phyloP scores from a whole-genome alignment of 305 asterid species.

The Fraxinus albicans region DNA sequence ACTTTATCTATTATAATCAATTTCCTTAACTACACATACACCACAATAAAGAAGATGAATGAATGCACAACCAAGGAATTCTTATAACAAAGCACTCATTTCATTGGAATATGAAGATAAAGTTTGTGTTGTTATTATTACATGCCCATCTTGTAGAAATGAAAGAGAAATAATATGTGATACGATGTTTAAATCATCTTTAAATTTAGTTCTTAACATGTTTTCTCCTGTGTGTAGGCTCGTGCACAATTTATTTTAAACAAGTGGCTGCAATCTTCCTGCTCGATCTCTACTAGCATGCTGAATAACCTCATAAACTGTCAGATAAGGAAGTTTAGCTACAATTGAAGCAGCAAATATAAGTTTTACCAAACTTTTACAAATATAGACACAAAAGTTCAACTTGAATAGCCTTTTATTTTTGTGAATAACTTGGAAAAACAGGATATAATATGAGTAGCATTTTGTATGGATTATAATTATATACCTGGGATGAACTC shows the following conservation, averaged over 20 bases:
- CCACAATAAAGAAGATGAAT: no score
- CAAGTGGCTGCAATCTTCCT: not conserved
- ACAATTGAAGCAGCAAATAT: no score
- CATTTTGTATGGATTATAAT: no score
- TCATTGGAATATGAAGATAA: not conserved
- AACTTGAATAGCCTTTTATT: not conserved
- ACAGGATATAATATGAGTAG: no score
- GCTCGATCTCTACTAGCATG: not conserved
- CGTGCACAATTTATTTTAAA: not conserved
- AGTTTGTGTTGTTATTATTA: not conserved
- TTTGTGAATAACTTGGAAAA: no score
- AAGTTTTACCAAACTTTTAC: not conserved
- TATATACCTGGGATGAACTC: not conserved
- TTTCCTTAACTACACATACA: no score
- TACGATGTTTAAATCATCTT: not conserved
- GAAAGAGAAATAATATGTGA: not conserved
- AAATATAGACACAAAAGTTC: not conserved
- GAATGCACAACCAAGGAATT: no score
- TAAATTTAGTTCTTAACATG: not conserved
- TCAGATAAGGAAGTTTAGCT: not conserved
- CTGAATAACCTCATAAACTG: not conserved
- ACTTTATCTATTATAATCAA: no score
- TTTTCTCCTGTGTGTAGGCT: not conserved
- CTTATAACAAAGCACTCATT: not conserved
- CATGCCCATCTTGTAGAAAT: not conserved